Percentiles rank a stretch among this genome's conserved stretches.
Evolutionary conservation across 805 yeast genomes (phyloP).

Genomic region (Priceomyces haplophilus): DNA sequence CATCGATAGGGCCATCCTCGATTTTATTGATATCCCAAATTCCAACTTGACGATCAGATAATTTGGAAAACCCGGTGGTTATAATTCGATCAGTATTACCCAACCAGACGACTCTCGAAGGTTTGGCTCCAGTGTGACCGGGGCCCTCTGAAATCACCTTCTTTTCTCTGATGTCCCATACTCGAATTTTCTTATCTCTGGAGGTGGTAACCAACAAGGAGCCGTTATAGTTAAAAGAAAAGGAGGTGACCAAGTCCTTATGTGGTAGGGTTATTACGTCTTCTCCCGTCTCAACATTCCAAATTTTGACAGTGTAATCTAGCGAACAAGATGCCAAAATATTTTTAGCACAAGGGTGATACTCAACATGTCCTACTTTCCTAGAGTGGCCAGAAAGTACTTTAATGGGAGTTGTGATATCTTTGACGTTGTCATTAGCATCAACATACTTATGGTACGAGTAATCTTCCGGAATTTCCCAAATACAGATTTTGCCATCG

Average conservation of each 20-base stretch:
- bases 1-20: conserved; percentile 82
- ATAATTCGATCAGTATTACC: conserved; percentile 81
- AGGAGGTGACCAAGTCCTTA: conserved; percentile 88
- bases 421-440: conserved; percentile 56
- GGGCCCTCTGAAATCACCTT: conserved; percentile 76
- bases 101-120: conserved; percentile 84
- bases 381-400: conserved; percentile 81
- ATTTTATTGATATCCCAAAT: conserved; percentile 83
- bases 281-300: conserved; percentile 81
- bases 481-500: conserved; percentile 73
- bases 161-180: conserved; percentile 86
- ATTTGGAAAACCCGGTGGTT: conserved; percentile 91
- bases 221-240: conserved; percentile 89
- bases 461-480: conserved; percentile 85
- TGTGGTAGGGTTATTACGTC: conserved; percentile 73
- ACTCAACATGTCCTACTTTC: conserved; percentile 89
- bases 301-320: conserved; percentile 86
- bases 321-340: conserved; percentile 87
- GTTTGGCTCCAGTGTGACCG: conserved; percentile 92
- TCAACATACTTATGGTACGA: conserved; percentile 61
- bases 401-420: conserved; percentile 64
- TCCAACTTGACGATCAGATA: conserved; percentile 93
- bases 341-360: conserved; percentile 84
- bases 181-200: conserved; percentile 84
- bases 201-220: conserved; percentile 81